These are phyloP conservation scores for Zychaea mexicana DNA, from an alignment of 371 early-diverging fungal genomes.

Conservation along the genomic window DNA sequence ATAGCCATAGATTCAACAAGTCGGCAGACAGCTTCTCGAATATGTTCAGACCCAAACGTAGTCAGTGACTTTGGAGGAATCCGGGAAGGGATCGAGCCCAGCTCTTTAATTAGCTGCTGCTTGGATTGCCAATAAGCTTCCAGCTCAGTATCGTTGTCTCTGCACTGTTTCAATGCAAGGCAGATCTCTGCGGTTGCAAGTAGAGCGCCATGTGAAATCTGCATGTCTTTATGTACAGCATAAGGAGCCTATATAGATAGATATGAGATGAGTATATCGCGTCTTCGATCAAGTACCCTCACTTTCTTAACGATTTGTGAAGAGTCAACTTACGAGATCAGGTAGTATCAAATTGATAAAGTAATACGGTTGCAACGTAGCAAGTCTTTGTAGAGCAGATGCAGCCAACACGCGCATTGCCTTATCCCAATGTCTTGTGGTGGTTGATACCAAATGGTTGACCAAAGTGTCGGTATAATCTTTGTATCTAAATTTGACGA, in stretches of 20 bases:
- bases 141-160: constrained; percentile 9
- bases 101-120: constrained; percentile 37
- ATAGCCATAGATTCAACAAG: constrained; percentile 53
- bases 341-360: constrained; percentile 55
- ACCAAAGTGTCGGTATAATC: constrained; percentile 77
- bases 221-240: constrained; percentile 61
- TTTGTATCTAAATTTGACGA: constrained; percentile 52
- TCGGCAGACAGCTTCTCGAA: constrained; percentile 59
- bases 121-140: constrained; percentile 30
- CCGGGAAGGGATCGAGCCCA: constrained; percentile 40
- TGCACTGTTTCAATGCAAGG: constrained; percentile 50
- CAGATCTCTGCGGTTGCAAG: constrained; percentile 74
- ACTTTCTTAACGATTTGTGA: too few species aligned
- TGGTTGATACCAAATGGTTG: constrained; percentile 64
- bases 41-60: constrained; percentile 71
- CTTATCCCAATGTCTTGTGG: constrained; percentile 87
- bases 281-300: too few species aligned
- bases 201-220: constrained; percentile 78
- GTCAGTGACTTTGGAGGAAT: constrained; percentile 57
- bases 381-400: constrained; percentile 66
- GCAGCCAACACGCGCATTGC: constrained; percentile 78
- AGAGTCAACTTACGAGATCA: constrained; percentile 46
- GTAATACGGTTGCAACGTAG: constrained; percentile 57
- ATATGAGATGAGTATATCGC: not conserved
- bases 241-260: constrained; percentile 52